Base-by-base conservation (phyloP, 176 grass and related monocot species). In the Juncus inflexus region DNA sequence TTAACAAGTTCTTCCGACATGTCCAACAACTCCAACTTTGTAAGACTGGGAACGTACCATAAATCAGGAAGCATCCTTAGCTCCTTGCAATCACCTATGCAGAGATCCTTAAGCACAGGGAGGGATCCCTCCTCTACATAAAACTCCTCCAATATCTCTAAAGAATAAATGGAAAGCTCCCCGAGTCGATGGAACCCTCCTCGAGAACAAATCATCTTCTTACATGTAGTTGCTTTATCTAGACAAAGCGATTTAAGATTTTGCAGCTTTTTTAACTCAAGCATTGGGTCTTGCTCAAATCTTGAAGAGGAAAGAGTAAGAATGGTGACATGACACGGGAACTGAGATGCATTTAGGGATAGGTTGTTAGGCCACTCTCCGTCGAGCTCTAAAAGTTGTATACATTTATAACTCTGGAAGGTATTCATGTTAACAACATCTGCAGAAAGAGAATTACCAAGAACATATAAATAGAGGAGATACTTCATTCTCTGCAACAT, bases 251-350 rank as follows among this genome's bases (percentile, higher is more conserved):
- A 13, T 38, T 13, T 67, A 53, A 67, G 35, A 37, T 36, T 53
- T 36, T 9, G 65, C 49, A 67, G 9, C 28, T n/a, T 67, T 16
- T 39, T 13, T 12, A 67, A 50, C 53, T 67, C 65, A 2, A 36
- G 65, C 65, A 67, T 67, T 9, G 65, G 65, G 15, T 67, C 65
- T 67, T 67, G 19, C 47, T 67, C 49, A 6, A 67, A 15, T 36
- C 28, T 67, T 9, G 49, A 37, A 54, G 12, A 12, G 9, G 10
- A 67, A 67, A 67, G 65, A 14, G 39, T 37, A 5, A 67, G 65
- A 37, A 52, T 19, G 2, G 65, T 67, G 49, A 54, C 7, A 3
- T 67, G 65, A 5, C 36, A 3, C 3, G 65, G 65, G 8, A 67
- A 11, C 65, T 52, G 50, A 9, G 65, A 10, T 12, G 47, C 64